Base-by-base conservation (phyloP, 1,139 yeast species). In the Candida sp. region DNA sequence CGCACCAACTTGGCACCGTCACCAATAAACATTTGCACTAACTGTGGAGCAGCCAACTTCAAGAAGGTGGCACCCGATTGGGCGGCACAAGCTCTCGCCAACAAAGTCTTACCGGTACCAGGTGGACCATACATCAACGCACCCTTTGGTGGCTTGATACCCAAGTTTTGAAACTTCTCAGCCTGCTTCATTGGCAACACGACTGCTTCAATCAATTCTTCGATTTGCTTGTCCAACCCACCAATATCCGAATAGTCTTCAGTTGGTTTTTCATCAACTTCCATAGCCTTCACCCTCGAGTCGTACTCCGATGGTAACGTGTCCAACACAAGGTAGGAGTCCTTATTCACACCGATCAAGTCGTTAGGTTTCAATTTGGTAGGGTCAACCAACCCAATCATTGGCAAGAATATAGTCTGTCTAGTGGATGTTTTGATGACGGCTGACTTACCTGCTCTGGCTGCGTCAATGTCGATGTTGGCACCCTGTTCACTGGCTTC, bases 81-180 rank as follows among this genome's bases (percentile, higher is more conserved):
- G 5, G 99, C 99, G 11, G 99, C 99, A 83, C 99, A 94, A 2
- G 99, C 99, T 68, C 99, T 84, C 5, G 99, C 99, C 59, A 94
- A 80, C 57, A 94, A 79, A 1, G 99, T 94, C 73, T 94, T 94
- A 70, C 99, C 99, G 1, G 99, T 94, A 66, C 99, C 99, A 47
- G 99, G 99, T 17, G 99, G 99, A 7, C 99, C 99, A 69, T 94
- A 94, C 99, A 94, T 94, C 54, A 94, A 78, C 0, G 98, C 99
- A 61, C 99, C 99, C 72, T 94, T 94, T 54, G 99, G 99, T 5
- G 99, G 96, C 69, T 90, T 93, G 63, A 94, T 92, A 49, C 98
- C 98, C 70, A 94, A 78, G 51, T 84, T 86, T 66, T 90, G 89
- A 76, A 94, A 96, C 73, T 94, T 94, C 49, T 96, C 99, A 28